Percentiles rank a stretch among this genome's conserved stretches.
These are phyloP conservation scores for Coemansia sp. DNA, from an alignment of 192 early-diverging fungal species.

Conservation along the genomic window DNA sequence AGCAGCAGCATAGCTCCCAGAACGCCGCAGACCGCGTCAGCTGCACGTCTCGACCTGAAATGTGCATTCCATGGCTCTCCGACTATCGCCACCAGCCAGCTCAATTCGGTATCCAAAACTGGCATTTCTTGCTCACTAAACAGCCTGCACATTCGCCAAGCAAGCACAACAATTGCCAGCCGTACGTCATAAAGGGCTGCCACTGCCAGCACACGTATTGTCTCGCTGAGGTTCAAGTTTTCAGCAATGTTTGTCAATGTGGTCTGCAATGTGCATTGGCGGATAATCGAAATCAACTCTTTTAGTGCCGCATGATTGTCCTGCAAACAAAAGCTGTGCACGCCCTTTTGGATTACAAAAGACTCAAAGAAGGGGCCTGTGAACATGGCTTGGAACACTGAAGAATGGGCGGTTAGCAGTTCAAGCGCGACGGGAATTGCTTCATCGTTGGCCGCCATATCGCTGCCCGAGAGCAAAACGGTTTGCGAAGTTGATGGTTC, in stretches of 20 bases:
- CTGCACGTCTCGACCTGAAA: neutral
- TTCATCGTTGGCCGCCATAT: neutral
- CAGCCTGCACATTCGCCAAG: conserved; percentile 9
- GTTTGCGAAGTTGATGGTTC: conserved; percentile 1
- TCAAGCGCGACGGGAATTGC: conserved; percentile 9
- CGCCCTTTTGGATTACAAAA: neutral
- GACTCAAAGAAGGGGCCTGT: conserved; percentile 32
- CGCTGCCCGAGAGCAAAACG: conserved; percentile 9
- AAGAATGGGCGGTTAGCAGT: conserved; percentile 20
- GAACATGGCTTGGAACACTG: conserved; percentile 37
- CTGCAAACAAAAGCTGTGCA: conserved; percentile 8
- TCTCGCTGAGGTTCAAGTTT: neutral
- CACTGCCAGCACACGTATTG: conserved; percentile 12
- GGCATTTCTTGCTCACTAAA: neutral
- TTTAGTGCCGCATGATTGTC: conserved; percentile 16
- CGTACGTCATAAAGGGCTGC: conserved; percentile 31
- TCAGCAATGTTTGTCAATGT: neutral
- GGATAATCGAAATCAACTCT: conserved; percentile 16
- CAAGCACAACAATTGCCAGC: conserved; percentile 14
- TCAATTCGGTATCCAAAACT: neutral
- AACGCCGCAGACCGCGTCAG: neutral
- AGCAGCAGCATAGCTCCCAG: conserved; percentile 21
- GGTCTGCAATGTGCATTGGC: conserved; percentile 6
- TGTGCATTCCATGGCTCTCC: conserved; percentile 11
- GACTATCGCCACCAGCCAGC: neutral